Evolutionary conservation across 176 grass and related monocot species (phyloP).

Genomic region (Triticum turgidum): DNA sequence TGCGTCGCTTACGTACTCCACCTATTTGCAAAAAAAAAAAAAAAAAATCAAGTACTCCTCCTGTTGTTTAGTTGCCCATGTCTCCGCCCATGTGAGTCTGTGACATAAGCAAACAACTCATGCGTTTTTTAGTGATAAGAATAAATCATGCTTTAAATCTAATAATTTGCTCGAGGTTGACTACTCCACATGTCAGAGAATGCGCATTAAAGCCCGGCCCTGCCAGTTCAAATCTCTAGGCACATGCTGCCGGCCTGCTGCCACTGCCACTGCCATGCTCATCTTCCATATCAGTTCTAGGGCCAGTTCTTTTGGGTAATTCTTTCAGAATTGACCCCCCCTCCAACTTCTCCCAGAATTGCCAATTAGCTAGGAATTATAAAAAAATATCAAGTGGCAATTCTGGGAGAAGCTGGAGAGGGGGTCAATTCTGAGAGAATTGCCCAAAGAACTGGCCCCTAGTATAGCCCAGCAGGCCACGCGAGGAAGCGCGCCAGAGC

Average conservation of each 20-base stretch:
- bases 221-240: constrained; percentile 16
- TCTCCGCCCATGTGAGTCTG: not conserved
- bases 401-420: too few species aligned
- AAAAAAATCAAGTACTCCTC: not conserved
- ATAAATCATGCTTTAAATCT: not conserved
- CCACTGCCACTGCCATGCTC: not conserved
- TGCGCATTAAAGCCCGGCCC: not conserved
- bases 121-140: not conserved
- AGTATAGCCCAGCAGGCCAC: not conserved
- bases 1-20: not conserved
- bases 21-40: too few species aligned
- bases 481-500: not conserved
- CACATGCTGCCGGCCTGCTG: not conserved
- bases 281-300: not conserved
- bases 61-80: not conserved
- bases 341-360: too few species aligned
- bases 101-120: not conserved
- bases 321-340: too few species aligned
- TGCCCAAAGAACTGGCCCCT: too few species aligned
- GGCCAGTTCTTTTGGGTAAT: too few species aligned
- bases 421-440: too few species aligned
- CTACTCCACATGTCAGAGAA: not conserved
- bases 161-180: not conserved
- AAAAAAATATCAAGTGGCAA: too few species aligned
- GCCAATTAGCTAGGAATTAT: too few species aligned